Base-by-base conservation (phyloP, 2,329 filamentous ascomycete species). In the Xylariales sp. region DNA sequence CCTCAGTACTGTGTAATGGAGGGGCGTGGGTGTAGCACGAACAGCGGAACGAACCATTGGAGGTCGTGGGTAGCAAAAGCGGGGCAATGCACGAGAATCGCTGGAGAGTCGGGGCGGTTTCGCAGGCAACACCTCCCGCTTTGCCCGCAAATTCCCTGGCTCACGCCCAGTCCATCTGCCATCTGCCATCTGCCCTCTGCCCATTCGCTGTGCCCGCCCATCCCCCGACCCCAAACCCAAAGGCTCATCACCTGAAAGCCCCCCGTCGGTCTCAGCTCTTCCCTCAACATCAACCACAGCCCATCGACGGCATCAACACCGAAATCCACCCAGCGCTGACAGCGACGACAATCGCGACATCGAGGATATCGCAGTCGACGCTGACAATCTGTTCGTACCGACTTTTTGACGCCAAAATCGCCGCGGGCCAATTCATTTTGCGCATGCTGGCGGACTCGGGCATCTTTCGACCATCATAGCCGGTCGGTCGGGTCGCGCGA, bases 401-500 rank as follows among this genome's bases (percentile, higher is more conserved):
- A 12, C 14, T 38, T 27, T 33, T 41, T 29, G 25, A 35, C 38
- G 24, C 18, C 25, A 42, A 31, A 22, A 38, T 28, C 32, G 39
- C 39, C 39, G 39, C 31, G 31, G 38, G 38, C 43, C 43, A 37
- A 40, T 40, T 40, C 31, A 43, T 40, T 38, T 33, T 39, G 48
- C 63, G 57, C 53, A 64, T 64, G 62, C 53, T 55, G 58, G 54
- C 55, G 53, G 51, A 52, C 51, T 55, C 49, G 56, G 61, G 48
- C 48, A 41, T 44, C n/a, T 48, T 58, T 56, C 49, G 52, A 58
- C 56, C 52, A 56, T 48, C 55, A 57, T 56, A 59, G 51, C 57
- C 60, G 61, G 58, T 62, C 62, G 57, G 59, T n/a, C 58, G 53
- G 55, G 58, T 57, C 59, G 62, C 59, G 56, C 39, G 39, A 35